phyloP scores from a whole-genome alignment of 495 filamentous ascomycete species.

The Aspergillus sclerotioniger region DNA sequence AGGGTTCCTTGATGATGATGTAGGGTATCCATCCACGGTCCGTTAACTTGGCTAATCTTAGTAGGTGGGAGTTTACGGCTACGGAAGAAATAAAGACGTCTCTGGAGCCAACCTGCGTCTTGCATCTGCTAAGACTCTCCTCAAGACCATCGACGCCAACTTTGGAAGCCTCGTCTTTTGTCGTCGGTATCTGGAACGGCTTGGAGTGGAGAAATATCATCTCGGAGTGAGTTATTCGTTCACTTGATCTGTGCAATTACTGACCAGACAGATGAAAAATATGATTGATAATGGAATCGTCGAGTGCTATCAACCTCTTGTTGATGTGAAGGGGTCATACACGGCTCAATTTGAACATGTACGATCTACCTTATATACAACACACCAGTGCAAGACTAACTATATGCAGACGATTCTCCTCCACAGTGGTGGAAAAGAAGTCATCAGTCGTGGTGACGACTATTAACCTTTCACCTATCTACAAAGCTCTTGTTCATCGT shows the following conservation, averaged over 20 bases:
- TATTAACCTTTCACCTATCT: conserved; percentile 24
- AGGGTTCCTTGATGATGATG: conserved; percentile 44
- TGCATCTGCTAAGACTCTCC: conserved; percentile 55
- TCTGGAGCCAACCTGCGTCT: conserved; percentile 49
- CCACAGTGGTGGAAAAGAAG: conserved; percentile 42
- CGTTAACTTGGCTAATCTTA: neutral
- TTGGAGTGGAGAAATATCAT: conserved; percentile 60
- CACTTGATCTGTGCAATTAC: neutral
- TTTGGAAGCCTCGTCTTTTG: conserved; percentile 63
- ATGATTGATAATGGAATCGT: conserved; percentile 54
- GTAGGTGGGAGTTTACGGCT: conserved; percentile 41
- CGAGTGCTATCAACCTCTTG: conserved; percentile 51
- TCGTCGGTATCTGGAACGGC: conserved; percentile 61
- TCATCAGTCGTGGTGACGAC: conserved; percentile 48
- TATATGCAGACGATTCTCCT: conserved; percentile 42
- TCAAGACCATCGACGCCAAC: conserved; percentile 62
- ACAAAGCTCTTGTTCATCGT: neutral
- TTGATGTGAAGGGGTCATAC: conserved; percentile 56
- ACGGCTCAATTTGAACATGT: conserved; percentile 64
- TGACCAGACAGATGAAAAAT: conserved; percentile 43
- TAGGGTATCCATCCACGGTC: conserved; percentile 20
- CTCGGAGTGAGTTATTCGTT: conserved; percentile 49
- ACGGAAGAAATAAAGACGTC: conserved; percentile 52
- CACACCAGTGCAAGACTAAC: neutral
- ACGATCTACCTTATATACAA: conserved; percentile 15